Evolutionary conservation across 2,329 filamentous ascomycete genomes (phyloP), one percentile per base, ranked within the genome.

Genomic region (Paecilomyces fulvus): DNA sequence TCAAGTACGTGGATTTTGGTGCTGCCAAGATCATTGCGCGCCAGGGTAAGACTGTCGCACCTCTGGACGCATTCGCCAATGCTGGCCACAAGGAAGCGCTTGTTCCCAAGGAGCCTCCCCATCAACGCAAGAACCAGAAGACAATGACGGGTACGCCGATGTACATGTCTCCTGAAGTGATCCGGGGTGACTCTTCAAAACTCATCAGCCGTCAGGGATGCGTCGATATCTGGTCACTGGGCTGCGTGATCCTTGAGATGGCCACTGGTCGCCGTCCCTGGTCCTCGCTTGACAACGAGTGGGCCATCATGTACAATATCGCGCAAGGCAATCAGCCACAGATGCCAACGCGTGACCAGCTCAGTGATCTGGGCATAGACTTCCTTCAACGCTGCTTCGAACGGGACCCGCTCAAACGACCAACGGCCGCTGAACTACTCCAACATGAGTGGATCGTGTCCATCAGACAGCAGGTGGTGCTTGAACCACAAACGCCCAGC

Each of bases 281-380:
- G 94, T 90, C 91, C 25, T 90, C 87, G 61, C 84, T 97, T 51
- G 94, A 99, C 77, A 99, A 99, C 70, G 94, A 99, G 73, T 99
- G 92, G 91, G 94, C 94, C 48, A 97, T 99, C 76, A 99, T 99
- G 94, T 99, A 96, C 81, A 97, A 97, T 77, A 99, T 99, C 67
- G 94, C 94, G 1, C 92, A 96, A 70, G 94, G 94, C 61, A 95
- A 96, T 65, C 89, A 91, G 52, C 94, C 94, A 5, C 87, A 90
- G 69, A 80, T 96, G 56, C 94, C 94, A 1, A 80, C 83, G 0
- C 71, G 79, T 0, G 92, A 97, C 54, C 92, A 97, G 73, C 82
- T 99, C 61, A 94, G 89, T 67, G 82, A 86, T 0, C 75, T 84
- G 56, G 94, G 94, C 21, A 85, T 96, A 61, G 91, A 97, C 69